Conservation (phyloP, 768 basidiomycete species). For the Tricholomella constricta region DNA sequence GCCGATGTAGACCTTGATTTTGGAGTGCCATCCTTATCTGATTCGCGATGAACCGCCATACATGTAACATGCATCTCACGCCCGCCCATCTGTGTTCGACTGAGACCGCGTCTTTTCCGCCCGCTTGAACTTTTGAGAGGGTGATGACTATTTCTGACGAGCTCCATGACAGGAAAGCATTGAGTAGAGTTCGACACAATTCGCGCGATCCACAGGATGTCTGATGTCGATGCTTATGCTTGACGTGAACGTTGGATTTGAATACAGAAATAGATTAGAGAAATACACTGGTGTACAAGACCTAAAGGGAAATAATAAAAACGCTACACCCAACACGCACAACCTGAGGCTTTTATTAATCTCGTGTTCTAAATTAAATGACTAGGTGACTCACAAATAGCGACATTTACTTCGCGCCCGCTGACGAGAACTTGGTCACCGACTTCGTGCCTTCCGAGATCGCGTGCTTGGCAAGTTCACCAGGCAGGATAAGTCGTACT, state of each 20-base stretch:
- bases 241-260: background rate
- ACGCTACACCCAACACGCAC: background rate
- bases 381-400: slow-evolving; percentile 6
- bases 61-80: background rate
- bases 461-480: slow-evolving; percentile 92
- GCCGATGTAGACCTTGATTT: slow-evolving; percentile 2
- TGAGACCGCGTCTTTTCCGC: no score
- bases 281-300: slow-evolving; percentile 39
- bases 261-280: slow-evolving; percentile 27
- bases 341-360: background rate
- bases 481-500: slow-evolving; percentile 95
- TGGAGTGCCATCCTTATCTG: background rate
- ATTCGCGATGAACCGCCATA: background rate
- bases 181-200: no score
- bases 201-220: background rate
- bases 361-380: background rate
- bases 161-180: no score
- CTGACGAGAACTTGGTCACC: slow-evolving; percentile 86
- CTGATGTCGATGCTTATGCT: background rate
- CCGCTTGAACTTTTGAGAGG: no score
- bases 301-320: slow-evolving; percentile 22
- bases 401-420: slow-evolving; percentile 59
- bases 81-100: background rate
- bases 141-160: no score
- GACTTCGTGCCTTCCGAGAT: slow-evolving; percentile 95